Base-by-base conservation (phyloP, 768 basidiomycete genomes). In the Boletus rex-veris region DNA sequence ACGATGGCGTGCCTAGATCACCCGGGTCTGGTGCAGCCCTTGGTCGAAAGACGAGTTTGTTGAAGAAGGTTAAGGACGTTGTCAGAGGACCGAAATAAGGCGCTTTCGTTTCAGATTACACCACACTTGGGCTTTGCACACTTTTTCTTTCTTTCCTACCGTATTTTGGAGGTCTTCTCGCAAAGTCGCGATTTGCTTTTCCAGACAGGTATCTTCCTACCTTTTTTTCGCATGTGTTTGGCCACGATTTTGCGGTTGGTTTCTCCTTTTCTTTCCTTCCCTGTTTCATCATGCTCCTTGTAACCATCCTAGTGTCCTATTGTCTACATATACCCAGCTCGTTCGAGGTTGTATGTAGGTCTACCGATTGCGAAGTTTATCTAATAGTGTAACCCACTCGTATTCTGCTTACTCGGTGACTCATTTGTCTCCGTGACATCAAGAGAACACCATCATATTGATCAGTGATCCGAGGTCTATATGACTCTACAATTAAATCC, bases 51-150 rank as follows among this genome's bases (percentile, higher is more conserved):
- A 78, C 86, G 2, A 90, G 88, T 65, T 72, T 92, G 54, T 79
- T 91, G 76, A 86, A 86, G 80, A 90, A 87, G 68, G 81, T 91
- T 51, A 85, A 85, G 58, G 79, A 80, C 41, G 90, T 78, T 6
- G 87, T 90, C 47, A 82, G 85, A 54, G 81, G 83, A 4, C 75
- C 75, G 42, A 76, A 76, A 59, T 76, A 64, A 67, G 44, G 48
- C 39, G 19, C n/a, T 31, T 31, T 47, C 26, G 4, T 38, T 42
- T 30, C 58, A 55, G 44, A 50, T 38, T 48, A 56, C 52, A 39
- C 42, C 30, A 48, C 31, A 50, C 42, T 53, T 52, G 51, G 41
- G 33, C 26, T 52, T 48, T 50, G 52, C 50, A 7, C 24, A 31
- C 41, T 46, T 47, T 31, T 45, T 28, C 33, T 49, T 45, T 49